Evolutionary conservation across 2,329 filamentous ascomycete genomes (phyloP).

Genomic region (Pseudogymnoascus sp.): DNA sequence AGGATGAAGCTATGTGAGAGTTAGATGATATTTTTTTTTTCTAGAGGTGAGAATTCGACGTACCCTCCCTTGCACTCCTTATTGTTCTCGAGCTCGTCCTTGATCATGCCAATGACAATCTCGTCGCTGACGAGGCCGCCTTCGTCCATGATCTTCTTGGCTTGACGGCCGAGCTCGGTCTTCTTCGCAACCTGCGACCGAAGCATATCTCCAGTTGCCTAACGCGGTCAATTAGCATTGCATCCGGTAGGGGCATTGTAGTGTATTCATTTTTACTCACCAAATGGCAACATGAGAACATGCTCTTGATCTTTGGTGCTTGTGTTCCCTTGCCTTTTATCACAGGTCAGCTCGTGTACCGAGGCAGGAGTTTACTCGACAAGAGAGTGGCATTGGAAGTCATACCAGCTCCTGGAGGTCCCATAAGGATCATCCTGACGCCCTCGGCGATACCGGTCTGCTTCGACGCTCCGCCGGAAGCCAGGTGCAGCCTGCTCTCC

Average conservation of each 20-base stretch:
- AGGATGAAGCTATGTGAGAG: constrained; percentile 73
- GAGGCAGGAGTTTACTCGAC: not conserved
- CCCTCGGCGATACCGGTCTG: constrained; percentile 55
- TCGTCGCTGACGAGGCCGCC: constrained; percentile 96
- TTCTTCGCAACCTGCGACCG: constrained; percentile 97
- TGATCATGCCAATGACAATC: constrained; percentile 99
- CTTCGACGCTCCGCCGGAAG: constrained; percentile 43
- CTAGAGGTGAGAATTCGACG: constrained; percentile 26
- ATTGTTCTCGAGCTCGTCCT: constrained; percentile 91
- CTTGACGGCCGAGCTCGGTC: constrained; percentile 86
- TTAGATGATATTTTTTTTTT: constrained; percentile 10
- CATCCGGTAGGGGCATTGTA: constrained; percentile 11
- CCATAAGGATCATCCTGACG: constrained; percentile 94
- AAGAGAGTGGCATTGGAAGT: constrained; percentile 19
- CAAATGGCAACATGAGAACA: constrained; percentile 93
- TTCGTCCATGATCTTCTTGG: constrained; percentile 99
- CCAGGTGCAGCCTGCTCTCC: constrained; percentile 58
- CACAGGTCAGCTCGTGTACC: not conserved
- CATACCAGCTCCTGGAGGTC: constrained; percentile 92
- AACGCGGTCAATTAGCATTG: constrained; percentile 19
- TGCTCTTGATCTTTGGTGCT: constrained; percentile 96
- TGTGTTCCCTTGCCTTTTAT: constrained; percentile 91
- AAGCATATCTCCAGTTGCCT: constrained; percentile 99
- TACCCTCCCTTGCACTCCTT: constrained; percentile 95
- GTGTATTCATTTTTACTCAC: constrained; percentile 44